phyloP scores from a whole-genome alignment of 2,329 filamentous ascomycete genomes.

The Venturia carpophila region DNA sequence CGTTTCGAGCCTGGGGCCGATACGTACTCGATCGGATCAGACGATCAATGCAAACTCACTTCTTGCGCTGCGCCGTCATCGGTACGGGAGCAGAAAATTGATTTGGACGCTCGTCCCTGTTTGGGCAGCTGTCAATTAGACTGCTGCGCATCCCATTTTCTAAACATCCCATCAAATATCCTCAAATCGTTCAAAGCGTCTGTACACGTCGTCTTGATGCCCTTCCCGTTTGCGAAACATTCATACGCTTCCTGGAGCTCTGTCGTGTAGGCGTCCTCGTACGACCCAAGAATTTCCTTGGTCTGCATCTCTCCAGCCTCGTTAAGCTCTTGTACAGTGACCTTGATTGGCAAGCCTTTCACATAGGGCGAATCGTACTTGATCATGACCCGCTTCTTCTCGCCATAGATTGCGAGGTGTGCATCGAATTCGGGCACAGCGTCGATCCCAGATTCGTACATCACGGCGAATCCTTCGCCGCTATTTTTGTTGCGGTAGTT shows the following conservation, averaged over 20 bases:
- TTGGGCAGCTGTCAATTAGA: too few relatives aligned
- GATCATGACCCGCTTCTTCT: conserved; percentile 47
- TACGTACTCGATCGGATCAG: too few relatives aligned
- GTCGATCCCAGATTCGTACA: conserved; percentile 52
- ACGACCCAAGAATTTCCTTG: conserved; percentile 35
- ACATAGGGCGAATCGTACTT: conserved; percentile 52
- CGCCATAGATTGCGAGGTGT: conserved; percentile 45
- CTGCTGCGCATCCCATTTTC: too few relatives aligned
- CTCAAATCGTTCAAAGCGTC: conserved; percentile 38
- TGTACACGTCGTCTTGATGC: conserved; percentile 34
- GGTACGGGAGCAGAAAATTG: too few relatives aligned
- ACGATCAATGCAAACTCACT: too few relatives aligned
- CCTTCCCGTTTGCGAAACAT: conserved; percentile 31
- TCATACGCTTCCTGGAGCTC: conserved; percentile 37
- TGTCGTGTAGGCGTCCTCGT: conserved; percentile 40
- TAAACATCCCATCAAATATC: conserved; percentile 30
- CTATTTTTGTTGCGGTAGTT: conserved; percentile 27
- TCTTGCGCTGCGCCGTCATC: too few relatives aligned
- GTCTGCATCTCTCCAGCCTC: too few relatives aligned
- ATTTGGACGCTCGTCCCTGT: too few relatives aligned
- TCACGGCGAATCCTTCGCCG: conserved; percentile 40
- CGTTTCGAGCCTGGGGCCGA: too few relatives aligned
- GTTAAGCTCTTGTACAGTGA: conserved; percentile 37
- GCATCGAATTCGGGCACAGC: conserved; percentile 47
- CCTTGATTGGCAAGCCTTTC: conserved; percentile 46